Evolutionary conservation across 768 basidiomycete genomes (phyloP), one percentile per base, ranked within the genome.

Genomic region (Boletellus sp.): DNA sequence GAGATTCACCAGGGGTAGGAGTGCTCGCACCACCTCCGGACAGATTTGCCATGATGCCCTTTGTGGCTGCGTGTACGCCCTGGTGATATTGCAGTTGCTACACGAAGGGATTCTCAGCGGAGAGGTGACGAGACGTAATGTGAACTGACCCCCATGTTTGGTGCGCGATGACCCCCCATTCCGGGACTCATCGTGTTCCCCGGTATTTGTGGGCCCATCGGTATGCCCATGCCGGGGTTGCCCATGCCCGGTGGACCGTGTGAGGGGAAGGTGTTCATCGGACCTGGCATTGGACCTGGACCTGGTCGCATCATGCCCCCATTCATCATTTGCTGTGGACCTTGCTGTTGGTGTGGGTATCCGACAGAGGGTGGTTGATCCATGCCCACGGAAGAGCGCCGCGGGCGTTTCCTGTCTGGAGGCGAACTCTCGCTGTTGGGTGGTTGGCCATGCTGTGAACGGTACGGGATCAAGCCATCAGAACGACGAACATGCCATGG

Each of bases 401-500:
- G 78, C 28, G 60, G 34, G 31, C 79, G 78, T 60, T 84, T 84
- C 46, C 74, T 70, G 11, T 77, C 78, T 3, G 81, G 81, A 2
- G 82, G 81, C 0, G 83, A 81, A 3, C 73, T 74, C 16, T 80
- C 80, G 26, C 61, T 79, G 38, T 75, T 74, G 19, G 74, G 72
- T 37, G 76, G 60, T 40, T 65, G 70, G 35, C 78, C 79, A 49
- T 78, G 77, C 77, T 78, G 55, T 36, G 3, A 28, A 44, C 34
- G 43, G 34, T 43, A 28, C 28, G 9, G 9, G 34, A 44, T 35
- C 10, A 31, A 17, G 37, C 15, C 19, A 45, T 55, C 33, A 54
- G 44, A 53, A 46, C 22, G 19, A 33, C n/a, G 4, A 39, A 33
- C 6, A 39, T 6, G 47, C 42, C 2, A 40, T n/a, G 42, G 47